Conservation (phyloP, 108 stramenopile genomes). For the Nitzschia sp. region DNA sequence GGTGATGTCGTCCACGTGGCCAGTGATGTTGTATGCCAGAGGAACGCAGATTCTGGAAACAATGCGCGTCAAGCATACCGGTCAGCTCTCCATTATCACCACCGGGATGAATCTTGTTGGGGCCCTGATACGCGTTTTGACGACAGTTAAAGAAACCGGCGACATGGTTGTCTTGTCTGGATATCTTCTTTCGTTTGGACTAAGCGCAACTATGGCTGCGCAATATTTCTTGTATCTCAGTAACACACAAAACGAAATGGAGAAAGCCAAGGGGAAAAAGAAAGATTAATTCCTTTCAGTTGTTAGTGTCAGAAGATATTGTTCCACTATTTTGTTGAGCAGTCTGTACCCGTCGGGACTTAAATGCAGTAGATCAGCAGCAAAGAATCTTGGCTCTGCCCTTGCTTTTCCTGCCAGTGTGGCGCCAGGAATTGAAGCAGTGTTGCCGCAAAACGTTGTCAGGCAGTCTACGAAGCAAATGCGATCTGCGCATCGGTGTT, state of each 20-base stretch:
- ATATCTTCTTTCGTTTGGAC: conserved; percentile 44
- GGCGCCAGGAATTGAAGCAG: conserved; percentile 51
- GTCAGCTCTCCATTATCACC: conserved; percentile 72
- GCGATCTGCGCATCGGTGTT: conserved; percentile 22
- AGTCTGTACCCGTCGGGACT: conserved; percentile 62
- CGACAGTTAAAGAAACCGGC: conserved; percentile 80
- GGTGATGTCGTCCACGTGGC: conserved; percentile 63
- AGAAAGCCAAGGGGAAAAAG: conserved; percentile 48
- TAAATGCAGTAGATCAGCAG: conserved; percentile 69
- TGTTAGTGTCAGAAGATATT: conserved; percentile 11
- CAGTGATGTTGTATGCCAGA: conserved; percentile 58
- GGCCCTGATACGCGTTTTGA: conserved; percentile 61
- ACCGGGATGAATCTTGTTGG: conserved; percentile 68
- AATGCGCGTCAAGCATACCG: conserved; percentile 68
- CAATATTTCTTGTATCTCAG: conserved; percentile 73
- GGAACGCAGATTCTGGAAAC: conserved; percentile 68
- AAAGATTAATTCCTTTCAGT: conserved; percentile 24
- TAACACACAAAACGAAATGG: conserved; percentile 43
- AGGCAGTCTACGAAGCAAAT: conserved; percentile 69
- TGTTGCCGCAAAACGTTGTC: conserved; percentile 71
- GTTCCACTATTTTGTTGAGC: conserved; percentile 62
- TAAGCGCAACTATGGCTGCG: conserved; percentile 59
- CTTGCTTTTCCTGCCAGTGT: conserved; percentile 56
- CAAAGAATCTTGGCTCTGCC: conserved; percentile 59
- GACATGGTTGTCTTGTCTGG: conserved; percentile 66